Base-by-base conservation (phyloP, 371 early-diverging fungal species). In the Rhizopus delemar region DNA sequence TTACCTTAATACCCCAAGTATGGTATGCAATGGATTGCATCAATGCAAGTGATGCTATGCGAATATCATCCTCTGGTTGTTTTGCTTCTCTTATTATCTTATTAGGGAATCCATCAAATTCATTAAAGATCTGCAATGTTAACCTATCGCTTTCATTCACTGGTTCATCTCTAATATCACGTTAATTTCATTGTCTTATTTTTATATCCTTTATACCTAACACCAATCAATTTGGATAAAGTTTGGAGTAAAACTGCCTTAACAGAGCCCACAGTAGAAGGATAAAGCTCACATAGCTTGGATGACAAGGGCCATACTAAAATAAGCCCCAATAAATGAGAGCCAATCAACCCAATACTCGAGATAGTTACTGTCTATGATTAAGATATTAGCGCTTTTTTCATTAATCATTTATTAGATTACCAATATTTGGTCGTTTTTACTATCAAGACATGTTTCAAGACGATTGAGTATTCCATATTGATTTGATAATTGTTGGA, bases 1-100 rank as follows among this genome's bases (percentile, higher is more conserved):
- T 62, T 65, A 78, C 75, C 75, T 74, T 43, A 46, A 50, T 57
- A 29, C 80, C 80, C 80, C 80, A 79, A 7, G 43, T 45, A 50
- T 76, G 80, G 16, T 56, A 63, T 29, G 80, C 74, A 58, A 74
- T 66, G 2, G 76, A 56, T 46, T 79, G 71, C 62, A 79, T 58
- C 8, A 72, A 54, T 22, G 81, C 60, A 74, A 75, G 77, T 11
- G 68, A 69, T n/a, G 75, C 73, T 35, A 69, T 55, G 34, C 76
- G 69, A 32, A 69, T 51, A n/a, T 57, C 62, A 34, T 75, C 74
- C 31, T 75, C 57, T n/a, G 79, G 75, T 28, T 73, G 74, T 52
- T 69, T 73, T 4, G 73, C 72, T 34, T 63, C 63, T 29, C 59
- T 64, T 11, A 75, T 58, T 43, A 80, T 39, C 45, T 54, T 65